Evolutionary conservation across 805 yeast genomes (phyloP).

Genomic region (Kluyveromyces nonfermentans): DNA sequence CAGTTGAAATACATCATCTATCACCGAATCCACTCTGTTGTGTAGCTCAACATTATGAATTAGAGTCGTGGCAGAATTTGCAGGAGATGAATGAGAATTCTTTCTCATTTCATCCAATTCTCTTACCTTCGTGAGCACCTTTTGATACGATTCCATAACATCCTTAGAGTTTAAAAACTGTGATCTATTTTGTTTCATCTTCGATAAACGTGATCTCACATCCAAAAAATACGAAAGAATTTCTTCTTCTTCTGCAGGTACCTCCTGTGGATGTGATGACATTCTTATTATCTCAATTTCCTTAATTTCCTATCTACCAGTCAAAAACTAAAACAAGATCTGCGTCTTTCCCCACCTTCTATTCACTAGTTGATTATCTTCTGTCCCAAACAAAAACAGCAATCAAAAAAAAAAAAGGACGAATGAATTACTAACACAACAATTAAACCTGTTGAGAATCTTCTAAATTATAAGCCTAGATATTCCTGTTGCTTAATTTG

Average conservation of each 20-base stretch:
- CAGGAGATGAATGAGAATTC: conserved; percentile 23
- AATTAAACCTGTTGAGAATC: too few relatives aligned
- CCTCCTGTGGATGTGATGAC: conserved; percentile 21
- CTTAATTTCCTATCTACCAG: too few relatives aligned
- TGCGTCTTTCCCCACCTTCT: too few relatives aligned
- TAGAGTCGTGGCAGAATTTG: conserved; percentile 18
- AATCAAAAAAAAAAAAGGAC: too few relatives aligned
- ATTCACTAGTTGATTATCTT: too few relatives aligned
- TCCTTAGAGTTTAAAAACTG: conserved; percentile 61
- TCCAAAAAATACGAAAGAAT: conserved; percentile 34
- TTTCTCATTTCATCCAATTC: conserved; percentile 45
- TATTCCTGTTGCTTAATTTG: too few relatives aligned
- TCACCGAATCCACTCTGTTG: conserved; percentile 55
- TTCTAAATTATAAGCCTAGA: too few relatives aligned
- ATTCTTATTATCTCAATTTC: not conserved
- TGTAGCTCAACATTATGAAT: conserved; percentile 23
- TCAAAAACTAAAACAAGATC: too few relatives aligned
- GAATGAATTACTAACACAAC: too few relatives aligned
- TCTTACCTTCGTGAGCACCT: conserved; percentile 45
- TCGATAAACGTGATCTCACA: conserved; percentile 36
- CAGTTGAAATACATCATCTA: conserved; percentile 86
- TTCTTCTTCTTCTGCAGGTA: conserved; percentile 31
- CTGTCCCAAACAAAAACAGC: too few relatives aligned
- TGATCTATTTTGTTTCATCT: conserved; percentile 52
- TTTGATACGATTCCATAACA: conserved; percentile 49